Evolutionary conservation across 2,329 filamentous ascomycete species (phyloP), one percentile per base, ranked within the genome.

Genomic region (Graphium sp.): DNA sequence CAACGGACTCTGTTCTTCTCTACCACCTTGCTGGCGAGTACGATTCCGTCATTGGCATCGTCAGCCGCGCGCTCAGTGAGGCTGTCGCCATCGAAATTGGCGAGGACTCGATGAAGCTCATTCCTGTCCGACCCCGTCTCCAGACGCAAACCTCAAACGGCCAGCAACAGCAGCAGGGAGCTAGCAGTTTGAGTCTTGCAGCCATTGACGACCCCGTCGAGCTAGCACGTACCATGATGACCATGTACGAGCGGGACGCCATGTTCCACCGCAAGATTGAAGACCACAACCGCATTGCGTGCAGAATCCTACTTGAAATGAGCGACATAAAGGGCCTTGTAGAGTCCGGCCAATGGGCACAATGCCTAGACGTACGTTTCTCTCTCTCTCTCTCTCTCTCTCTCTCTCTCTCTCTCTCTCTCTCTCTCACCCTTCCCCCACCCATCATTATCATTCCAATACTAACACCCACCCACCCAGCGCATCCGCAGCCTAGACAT

Each of bases 21-120:
- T 95, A 92, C 50, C 87, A 98, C 49, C 63, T 98, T 24, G 87
- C 89, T 0, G 82, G 83, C 43, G 85, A 98, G 49, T 95, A 92
- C 48, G 84, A 98, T 48, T 84, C 75, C 30, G 91, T 95, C n/a
- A 73, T 94, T 24, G 61, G 69, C 16, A 87, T 95, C 38, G 71
- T 95, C 44, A 93, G 85, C 52, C 77, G 84, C 22, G 78, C 85
- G 4, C 63, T 98, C 20, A 91, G 85, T 32, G 84, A 95, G 50
- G 81, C 83, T 24, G 74, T 95, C 34, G 77, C 82, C 9, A 66
- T 87, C 8, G 84, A 92, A 42, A 67, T 93, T 41, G 84, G 83
- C 30, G 77, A 89, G 41, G 75, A 83, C 33, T 72, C 77, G 12
- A 63, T 85, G 51, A 74, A 75, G 23, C 58, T 92, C 28, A 72